phyloP scores from a whole-genome alignment of 129 eudicot species.

The Oenanthe sinensis region DNA sequence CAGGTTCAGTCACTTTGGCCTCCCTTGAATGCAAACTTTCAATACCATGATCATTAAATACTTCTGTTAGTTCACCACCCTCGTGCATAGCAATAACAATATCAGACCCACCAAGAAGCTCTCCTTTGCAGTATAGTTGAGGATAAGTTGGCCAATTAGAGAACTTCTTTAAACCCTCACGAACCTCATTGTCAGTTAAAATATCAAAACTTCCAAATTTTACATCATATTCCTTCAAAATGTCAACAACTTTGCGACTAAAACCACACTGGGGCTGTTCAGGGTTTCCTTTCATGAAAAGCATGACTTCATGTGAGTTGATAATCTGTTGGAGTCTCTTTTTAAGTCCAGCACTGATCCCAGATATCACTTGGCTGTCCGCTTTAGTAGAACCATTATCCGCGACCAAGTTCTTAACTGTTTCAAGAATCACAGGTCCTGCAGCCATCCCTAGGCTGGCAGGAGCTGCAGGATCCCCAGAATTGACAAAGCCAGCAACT shows the following conservation, averaged over 20 bases:
- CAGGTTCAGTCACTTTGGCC: slow-evolving; percentile 26
- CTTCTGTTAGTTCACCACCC: slow-evolving; percentile 70
- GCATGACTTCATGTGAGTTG: slow-evolving; percentile 70
- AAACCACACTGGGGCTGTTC: slow-evolving; percentile 86
- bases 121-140: slow-evolving; percentile 90
- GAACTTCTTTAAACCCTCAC: slow-evolving; percentile 87
- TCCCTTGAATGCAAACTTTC: slow-evolving; percentile 25
- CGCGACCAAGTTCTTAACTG: slow-evolving; percentile 60
- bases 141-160: slow-evolving; percentile 99
- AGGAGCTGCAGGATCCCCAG: slow-evolving; percentile 86
- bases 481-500: slow-evolving; percentile 63
- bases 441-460: slow-evolving; percentile 99
- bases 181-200: slow-evolving; percentile 66
- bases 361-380: slow-evolving; percentile 22
- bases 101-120: slow-evolving; percentile 92
- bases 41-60: slow-evolving; percentile 63
- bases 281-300: slow-evolving; percentile 95
- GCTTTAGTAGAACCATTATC: slow-evolving; percentile 35
- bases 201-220: slow-evolving; percentile 90
- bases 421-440: slow-evolving; percentile 70
- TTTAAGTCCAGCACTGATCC: slow-evolving; percentile 35
- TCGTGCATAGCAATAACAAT: slow-evolving; percentile 81
- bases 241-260: slow-evolving; percentile 68
- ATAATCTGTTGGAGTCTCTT: slow-evolving; percentile 56
- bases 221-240: slow-evolving; percentile 75